Base-by-base conservation (phyloP, 495 filamentous ascomycete species). In the Parathielavia hyrcaniae region DNA sequence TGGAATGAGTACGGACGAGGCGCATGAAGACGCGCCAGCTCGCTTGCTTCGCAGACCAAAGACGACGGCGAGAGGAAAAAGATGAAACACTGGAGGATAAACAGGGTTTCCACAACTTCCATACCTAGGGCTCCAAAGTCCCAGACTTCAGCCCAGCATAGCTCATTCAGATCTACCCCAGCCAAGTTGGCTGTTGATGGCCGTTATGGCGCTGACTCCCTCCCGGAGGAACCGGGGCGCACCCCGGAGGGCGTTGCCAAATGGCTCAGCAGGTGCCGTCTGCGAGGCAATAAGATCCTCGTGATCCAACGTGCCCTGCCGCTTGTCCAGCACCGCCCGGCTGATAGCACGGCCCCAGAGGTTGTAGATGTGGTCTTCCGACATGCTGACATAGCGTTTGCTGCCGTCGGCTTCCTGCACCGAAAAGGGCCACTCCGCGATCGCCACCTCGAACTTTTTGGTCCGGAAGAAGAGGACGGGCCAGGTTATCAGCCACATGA, bases 401-500 rank as follows among this genome's bases (percentile, higher is more conserved):
- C 39, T 57, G 10, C 69, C 69, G n/a, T 58, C 45, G 10, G 47
- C 63, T 11, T 58, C 57, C 13, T 45, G 45, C 12, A 57, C 60
- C 17, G 79, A 78, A 61, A 75, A 86, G 12, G 68, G 65, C 80
- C 79, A 86, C 4, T 81, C 73, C 0, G 73, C 74, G 23, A 73
- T 65, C 4, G 77, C 79, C 5, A 86, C 81, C 55, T 82, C 76
- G 64, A 80, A 88, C n/a, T 75, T 71, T 62, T 78, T 79, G 14
- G 85, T 87, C 8, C 75, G 63, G 63, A 86, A 77, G 73, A 78
- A 83, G 32, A 87, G 70, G 45, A 79, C 75, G 16, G 84, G 85
- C 85, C 85, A 86, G 17, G 75, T 68, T 63, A 86, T 75, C 38
- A 86, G 61, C 73, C 83, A 84, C 43, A 84, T 67, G 53, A 86